A percentile compares a stretch with the other conserved stretches of the same genome.
Conservation (phyloP, 2,329 filamentous ascomycete genomes). For the Cyphellophora attinorum region DNA sequence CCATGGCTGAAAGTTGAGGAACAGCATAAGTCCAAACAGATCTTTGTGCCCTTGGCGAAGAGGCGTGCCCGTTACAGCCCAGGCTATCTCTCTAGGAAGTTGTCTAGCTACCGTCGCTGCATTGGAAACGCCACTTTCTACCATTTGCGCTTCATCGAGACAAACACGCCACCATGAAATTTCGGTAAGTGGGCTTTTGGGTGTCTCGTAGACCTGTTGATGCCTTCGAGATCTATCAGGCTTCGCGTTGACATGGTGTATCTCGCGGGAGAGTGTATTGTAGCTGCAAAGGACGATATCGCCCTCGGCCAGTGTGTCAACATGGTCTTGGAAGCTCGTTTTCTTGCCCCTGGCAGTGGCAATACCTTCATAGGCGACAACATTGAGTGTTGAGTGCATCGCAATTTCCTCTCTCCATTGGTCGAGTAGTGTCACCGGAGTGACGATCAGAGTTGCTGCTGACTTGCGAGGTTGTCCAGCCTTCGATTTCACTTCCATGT, state of each 20-base stretch:
- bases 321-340: conserved; percentile 25
- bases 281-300: conserved; percentile 57
- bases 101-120: conserved; percentile 70
- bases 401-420: conserved; percentile 55
- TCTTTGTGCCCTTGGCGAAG: conserved; percentile 71
- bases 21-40: conserved; percentile 69
- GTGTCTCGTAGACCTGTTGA: conserved; percentile 54
- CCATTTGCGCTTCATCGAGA: conserved; percentile 69
- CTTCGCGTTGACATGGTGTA: conserved; percentile 63
- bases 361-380: conserved; percentile 50
- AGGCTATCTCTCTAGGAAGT: conserved; percentile 76
- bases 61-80: conserved; percentile 88
- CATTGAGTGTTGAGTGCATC: conserved; percentile 45
- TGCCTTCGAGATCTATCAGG: conserved; percentile 61
- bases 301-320: conserved; percentile 35
- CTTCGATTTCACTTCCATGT: neutral
- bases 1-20: conserved; percentile 71
- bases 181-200: conserved; percentile 66
- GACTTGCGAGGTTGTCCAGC: conserved; percentile 26
- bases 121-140: conserved; percentile 77
- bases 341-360: conserved; percentile 19
- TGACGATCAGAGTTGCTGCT: conserved; percentile 53
- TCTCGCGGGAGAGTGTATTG: conserved; percentile 64
- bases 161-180: conserved; percentile 81
- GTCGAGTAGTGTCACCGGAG: conserved; percentile 50